Conservation (phyloP, 805 yeast genomes). For the Vanderwaltozyma polyspora region DNA sequence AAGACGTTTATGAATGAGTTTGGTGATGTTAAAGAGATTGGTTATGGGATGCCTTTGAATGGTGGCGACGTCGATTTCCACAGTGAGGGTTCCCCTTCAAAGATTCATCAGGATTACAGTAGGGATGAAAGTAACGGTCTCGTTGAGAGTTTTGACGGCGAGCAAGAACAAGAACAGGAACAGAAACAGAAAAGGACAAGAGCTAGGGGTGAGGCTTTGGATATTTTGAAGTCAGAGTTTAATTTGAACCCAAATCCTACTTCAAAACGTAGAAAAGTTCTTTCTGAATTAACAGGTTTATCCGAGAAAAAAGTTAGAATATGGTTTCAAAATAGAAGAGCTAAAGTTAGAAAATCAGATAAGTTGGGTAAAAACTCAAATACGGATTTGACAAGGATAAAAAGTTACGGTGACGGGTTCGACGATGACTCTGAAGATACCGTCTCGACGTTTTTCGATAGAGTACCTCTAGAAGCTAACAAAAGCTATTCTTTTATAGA, state of each 20-base stretch:
- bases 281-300: conserved; percentile 66
- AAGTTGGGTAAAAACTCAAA: background rate
- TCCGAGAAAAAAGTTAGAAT: conserved; percentile 81
- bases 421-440: background rate
- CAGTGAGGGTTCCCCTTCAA: no score
- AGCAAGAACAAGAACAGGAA: no score
- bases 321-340: conserved; percentile 87
- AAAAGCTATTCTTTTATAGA: conserved; percentile 61
- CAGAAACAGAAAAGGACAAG: conserved; percentile 43
- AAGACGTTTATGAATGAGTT: no score
- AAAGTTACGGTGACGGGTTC: background rate
- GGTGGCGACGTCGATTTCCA: no score
- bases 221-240: conserved; percentile 56
- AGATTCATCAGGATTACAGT: no score
- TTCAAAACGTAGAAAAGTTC: conserved; percentile 55
- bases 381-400: background rate
- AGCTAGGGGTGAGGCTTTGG: conserved; percentile 73
- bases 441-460: conserved; percentile 23
- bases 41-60: no score
- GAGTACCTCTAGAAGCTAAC: conserved; percentile 44
- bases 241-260: conserved; percentile 64
- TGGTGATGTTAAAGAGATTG: no score
- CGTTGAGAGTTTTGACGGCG: no score
- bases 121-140: no score
- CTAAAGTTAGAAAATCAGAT: conserved; percentile 48